Evolutionary conservation across 2,329 filamentous ascomycete species (phyloP), one percentile per base, ranked within the genome.

Genomic region (Venturia effusa): DNA sequence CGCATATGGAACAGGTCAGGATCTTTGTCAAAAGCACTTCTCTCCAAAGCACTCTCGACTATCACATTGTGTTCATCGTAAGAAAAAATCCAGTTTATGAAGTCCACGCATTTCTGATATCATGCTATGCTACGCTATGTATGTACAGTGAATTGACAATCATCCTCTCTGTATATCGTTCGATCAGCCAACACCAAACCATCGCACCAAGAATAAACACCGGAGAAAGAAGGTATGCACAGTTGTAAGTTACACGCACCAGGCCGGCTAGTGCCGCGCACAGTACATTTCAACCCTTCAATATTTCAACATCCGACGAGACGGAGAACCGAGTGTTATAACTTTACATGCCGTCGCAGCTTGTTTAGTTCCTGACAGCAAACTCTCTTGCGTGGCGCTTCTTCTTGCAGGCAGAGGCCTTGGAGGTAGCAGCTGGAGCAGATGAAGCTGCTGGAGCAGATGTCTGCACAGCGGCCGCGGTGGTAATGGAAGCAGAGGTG

Each of bases 381-480:
- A 57, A 57, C 19, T 57, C 22, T 34, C 51, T 57, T 57, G 51
- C 27, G 51, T 57, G 51, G 24, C 51, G 51, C 51, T 57, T 57
- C 51, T 57, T 57, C 51, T 57, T 57, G 51, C 51, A 57, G 5
- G 51, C 51, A 34, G 30, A 34, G 27, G 15, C 30, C 51, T 57
- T 57, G 30, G 30, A 34, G 30, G 51, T 57, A 24, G 51, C 34
- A n/a, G 51, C 51, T 34, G 51, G 51, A 6, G 51, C 51, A n/a
- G 45, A 51, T 13, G 43, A 27, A 22, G 51, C 51, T 19, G 51
- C 51, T 19, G 51, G 51, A n/a, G 51, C 51, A 17, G 51, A 55
- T 17, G 51, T 57, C 51, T 57, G 8, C 15, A 57, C 51, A 22
- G 51, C 51, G 30, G 51, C 51, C 10, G 51, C 15, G 30, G 51